These are phyloP conservation scores for Aquilaria malaccensis DNA, from an alignment of 345 rosid species.

Conservation along the genomic window DNA sequence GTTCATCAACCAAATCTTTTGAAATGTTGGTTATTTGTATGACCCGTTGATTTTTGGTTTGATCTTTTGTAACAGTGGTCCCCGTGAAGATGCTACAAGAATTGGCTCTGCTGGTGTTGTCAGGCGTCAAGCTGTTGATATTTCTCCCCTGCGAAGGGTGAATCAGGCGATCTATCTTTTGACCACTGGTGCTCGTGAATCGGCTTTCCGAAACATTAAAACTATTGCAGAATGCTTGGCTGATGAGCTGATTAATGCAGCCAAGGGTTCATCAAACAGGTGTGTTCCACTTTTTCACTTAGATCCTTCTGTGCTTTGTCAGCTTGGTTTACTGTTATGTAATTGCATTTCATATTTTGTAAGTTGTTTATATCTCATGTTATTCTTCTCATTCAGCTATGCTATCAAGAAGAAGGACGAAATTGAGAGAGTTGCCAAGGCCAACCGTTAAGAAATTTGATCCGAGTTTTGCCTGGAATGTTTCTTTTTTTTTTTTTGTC, in stretches of 20 bases:
- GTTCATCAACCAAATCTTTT: not conserved
- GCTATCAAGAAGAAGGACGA: slow-evolving; percentile 99
- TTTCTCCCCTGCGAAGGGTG: slow-evolving; percentile 87
- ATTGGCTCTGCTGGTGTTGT: slow-evolving; percentile 99
- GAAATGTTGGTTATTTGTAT: not conserved
- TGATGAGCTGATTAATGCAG: slow-evolving; percentile 96
- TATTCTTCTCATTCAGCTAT: slow-evolving; percentile 29
- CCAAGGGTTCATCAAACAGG: slow-evolving; percentile 98
- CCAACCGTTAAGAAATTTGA: slow-evolving; percentile 64
- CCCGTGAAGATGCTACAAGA: slow-evolving; percentile 93
- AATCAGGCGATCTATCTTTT: slow-evolving; percentile 83
- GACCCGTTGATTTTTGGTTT: not conserved
- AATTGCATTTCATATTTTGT: no score
- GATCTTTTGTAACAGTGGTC: slow-evolving; percentile 46
- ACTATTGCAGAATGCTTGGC: slow-evolving; percentile 95
- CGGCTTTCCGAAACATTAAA: slow-evolving; percentile 90
- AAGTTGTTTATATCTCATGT: not conserved
- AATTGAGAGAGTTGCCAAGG: slow-evolving; percentile 97
- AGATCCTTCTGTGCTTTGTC: not conserved
- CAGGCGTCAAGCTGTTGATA: slow-evolving; percentile 96
- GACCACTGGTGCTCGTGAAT: slow-evolving; percentile 92
- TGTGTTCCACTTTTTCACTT: slow-evolving; percentile 2
- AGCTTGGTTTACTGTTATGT: not conserved
- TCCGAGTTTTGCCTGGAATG: not conserved
- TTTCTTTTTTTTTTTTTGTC: not conserved